Evolutionary conservation across 306 rosid genomes (phyloP).

Genomic region (Trifolium repens): DNA sequence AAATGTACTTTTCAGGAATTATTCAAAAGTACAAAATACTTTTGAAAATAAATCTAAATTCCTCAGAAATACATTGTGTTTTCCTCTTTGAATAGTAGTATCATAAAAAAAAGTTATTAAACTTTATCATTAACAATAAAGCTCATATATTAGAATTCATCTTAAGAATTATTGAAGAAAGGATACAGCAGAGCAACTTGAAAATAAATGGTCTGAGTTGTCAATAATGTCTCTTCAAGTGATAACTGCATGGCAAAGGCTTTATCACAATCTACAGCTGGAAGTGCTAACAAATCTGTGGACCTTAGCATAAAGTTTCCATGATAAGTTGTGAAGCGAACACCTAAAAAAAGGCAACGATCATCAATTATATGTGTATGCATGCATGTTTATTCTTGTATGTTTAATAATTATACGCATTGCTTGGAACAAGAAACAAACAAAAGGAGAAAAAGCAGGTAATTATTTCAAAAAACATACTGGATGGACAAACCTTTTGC

Average conservation of each 20-base stretch:
- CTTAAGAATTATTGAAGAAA: constrained; percentile 41
- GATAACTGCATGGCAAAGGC: constrained; percentile 94
- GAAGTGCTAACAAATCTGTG: constrained; percentile 95
- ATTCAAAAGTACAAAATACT: constrained; percentile 12
- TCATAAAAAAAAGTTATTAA: constrained; percentile 21
- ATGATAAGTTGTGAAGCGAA: constrained; percentile 91
- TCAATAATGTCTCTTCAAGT: constrained; percentile 89
- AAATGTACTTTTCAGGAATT: constrained; percentile 21
- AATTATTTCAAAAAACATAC: constrained; percentile 36
- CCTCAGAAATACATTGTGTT: background rate
- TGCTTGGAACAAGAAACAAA: constrained; percentile 19
- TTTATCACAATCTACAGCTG: constrained; percentile 99
- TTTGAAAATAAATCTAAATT: constrained; percentile 11
- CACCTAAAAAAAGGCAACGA: constrained; percentile 62
- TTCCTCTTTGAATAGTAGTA: constrained; percentile 12
- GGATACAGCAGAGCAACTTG: constrained; percentile 99
- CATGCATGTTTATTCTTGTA: background rate
- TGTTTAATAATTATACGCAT: background rate
- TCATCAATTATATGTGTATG: constrained; percentile 29
- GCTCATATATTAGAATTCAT: constrained; percentile 10
- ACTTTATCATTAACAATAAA: constrained; percentile 25
- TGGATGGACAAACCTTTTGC: constrained; percentile 76
- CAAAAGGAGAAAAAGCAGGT: constrained; percentile 26
- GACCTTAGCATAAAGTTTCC: constrained; percentile 98
- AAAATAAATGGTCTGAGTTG: constrained; percentile 92